These are phyloP conservation scores for Sugiyamaella mastotermitis DNA, from an alignment of 805 yeast species.

Conservation along the genomic window DNA sequence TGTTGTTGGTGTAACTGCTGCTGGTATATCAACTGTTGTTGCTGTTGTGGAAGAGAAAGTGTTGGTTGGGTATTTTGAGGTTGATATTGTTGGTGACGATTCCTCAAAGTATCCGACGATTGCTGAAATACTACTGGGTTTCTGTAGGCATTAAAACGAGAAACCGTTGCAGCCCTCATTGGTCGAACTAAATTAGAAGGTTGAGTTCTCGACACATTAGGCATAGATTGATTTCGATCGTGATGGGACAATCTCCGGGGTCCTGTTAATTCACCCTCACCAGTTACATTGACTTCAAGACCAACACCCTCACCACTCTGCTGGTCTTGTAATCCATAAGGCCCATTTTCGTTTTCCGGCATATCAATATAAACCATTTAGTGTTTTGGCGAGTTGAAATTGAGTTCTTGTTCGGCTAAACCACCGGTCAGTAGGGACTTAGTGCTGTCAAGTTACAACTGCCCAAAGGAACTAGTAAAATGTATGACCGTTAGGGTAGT, in stretches of 20 bases:
- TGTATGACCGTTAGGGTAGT: too few species aligned
- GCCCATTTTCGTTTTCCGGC: neutral
- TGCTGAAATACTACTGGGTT: slow-evolving; percentile 1
- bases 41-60: slow-evolving; percentile 2
- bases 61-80: slow-evolving; percentile 1
- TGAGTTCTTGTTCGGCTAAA: too few species aligned
- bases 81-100: slow-evolving; percentile 1
- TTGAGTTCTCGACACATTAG: slow-evolving; percentile 12
- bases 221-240: slow-evolving; percentile 24
- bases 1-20: slow-evolving; percentile 3
- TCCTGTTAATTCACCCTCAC: too few species aligned
- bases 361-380: too few species aligned
- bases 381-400: too few species aligned
- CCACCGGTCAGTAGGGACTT: too few species aligned
- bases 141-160: slow-evolving; percentile 10
- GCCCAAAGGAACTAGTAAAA: too few species aligned
- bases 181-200: slow-evolving; percentile 13
- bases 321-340: neutral
- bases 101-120: neutral
- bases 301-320: neutral
- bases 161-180: slow-evolving; percentile 20
- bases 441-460: too few species aligned
- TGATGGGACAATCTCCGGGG: slow-evolving; percentile 13
- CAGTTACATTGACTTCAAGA: neutral
- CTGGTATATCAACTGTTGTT: slow-evolving; percentile 4